Conservation (phyloP, 768 basidiomycete species). For the Mycena filopes region DNA sequence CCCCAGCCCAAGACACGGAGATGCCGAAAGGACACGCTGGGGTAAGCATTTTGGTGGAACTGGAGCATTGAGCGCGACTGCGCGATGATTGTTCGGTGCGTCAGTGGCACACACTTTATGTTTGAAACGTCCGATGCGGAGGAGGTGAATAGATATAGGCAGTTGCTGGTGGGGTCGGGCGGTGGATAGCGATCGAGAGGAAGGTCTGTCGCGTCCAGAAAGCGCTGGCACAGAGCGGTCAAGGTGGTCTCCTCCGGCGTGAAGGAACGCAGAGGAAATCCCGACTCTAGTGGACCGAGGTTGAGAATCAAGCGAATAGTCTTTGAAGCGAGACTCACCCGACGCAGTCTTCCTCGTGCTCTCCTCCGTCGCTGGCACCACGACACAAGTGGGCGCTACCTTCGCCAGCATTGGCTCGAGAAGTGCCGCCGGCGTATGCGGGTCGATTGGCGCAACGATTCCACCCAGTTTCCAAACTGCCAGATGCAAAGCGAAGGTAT, state of each 20-base stretch:
- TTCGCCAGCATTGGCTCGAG: constrained; percentile 45
- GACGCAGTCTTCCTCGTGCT: constrained; percentile 36
- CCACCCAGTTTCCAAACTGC: constrained; percentile 50
- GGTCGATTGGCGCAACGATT: constrained; percentile 45
- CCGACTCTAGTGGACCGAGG: constrained; percentile 3
- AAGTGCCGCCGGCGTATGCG: constrained; percentile 44
- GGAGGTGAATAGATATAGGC: constrained; percentile 47
- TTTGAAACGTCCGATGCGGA: constrained; percentile 46
- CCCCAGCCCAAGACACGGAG: constrained; percentile 47
- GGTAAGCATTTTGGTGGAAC: constrained; percentile 25
- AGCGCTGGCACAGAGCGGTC: constrained; percentile 41
- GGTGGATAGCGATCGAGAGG: constrained; percentile 32
- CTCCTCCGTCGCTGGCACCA: constrained; percentile 38
- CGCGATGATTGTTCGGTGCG: constrained; percentile 41
- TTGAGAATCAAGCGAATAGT: too few species aligned
- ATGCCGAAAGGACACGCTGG: constrained; percentile 21
- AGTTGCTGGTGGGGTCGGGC: constrained; percentile 37
- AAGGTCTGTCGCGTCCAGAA: constrained; percentile 39
- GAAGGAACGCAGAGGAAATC: constrained; percentile 32
- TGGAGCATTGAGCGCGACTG: constrained; percentile 38
- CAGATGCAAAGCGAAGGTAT: constrained; percentile 42
- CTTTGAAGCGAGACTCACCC: constrained; percentile 30
- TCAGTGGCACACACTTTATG: constrained; percentile 48
- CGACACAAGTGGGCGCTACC: constrained; percentile 41
- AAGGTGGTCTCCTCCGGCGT: constrained; percentile 41